Conservation (phyloP, 345 rosid genomes). For the Lenwebbia sp. region DNA sequence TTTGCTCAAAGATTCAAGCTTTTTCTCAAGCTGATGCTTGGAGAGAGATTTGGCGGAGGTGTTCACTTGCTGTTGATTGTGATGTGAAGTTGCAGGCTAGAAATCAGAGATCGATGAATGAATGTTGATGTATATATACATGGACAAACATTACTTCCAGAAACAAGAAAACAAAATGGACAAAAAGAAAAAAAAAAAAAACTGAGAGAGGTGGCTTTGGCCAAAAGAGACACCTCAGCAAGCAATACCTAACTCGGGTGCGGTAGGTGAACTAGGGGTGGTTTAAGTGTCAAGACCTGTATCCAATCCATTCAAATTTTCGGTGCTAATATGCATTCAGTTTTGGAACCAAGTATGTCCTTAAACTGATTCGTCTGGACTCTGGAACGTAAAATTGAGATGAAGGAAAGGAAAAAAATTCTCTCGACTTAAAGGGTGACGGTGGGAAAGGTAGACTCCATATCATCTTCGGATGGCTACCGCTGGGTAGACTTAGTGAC, state of each 20-base stretch:
- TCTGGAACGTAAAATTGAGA: too few relatives aligned
- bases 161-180: background rate
- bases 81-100: background rate
- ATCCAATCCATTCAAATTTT: background rate
- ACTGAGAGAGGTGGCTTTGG: background rate
- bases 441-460: too few relatives aligned
- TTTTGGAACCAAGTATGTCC: too few relatives aligned
- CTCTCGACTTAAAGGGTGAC: too few relatives aligned
- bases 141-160: background rate
- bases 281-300: background rate
- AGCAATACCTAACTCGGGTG: background rate
- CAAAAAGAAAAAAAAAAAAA: background rate
- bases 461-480: too few relatives aligned
- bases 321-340: background rate
- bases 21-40: background rate
- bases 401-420: too few relatives aligned
- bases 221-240: background rate
- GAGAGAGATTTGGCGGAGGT: background rate
- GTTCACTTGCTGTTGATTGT: background rate
- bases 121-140: background rate
- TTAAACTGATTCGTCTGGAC: too few relatives aligned
- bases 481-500: too few relatives aligned
- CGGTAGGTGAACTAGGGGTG: background rate
- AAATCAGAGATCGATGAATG: too few relatives aligned
- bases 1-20: background rate